A percentile compares a stretch with the other conserved stretches of the same genome.
These are phyloP conservation scores for Pseudoscleropodium purum DNA, from an alignment of 225 moss, liverwort and hornwort genomes.

Conservation along the genomic window DNA sequence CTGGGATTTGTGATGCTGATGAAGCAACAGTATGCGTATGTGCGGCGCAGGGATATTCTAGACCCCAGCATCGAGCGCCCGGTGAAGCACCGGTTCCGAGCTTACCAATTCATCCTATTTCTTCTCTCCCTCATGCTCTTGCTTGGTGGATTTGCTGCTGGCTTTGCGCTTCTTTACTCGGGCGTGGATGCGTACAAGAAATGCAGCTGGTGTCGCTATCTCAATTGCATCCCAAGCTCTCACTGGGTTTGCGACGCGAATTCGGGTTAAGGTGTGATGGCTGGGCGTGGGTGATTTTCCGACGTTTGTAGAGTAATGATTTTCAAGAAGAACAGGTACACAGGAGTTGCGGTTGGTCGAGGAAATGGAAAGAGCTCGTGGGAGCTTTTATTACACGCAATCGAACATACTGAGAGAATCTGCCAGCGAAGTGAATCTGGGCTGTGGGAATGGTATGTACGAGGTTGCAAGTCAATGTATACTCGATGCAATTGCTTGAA, in stretches of 20 bases:
- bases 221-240: slow-evolving; percentile 70
- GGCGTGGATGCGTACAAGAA: slow-evolving; percentile 33
- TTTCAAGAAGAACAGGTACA: not conserved
- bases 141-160: slow-evolving; percentile 30
- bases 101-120: slow-evolving; percentile 44
- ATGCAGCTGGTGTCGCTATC: slow-evolving; percentile 85
- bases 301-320: not conserved
- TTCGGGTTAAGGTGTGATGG: not conserved
- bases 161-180: slow-evolving; percentile 43
- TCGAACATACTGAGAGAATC: not conserved
- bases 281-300: not conserved
- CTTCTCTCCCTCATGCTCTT: slow-evolving; percentile 39
- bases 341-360: not conserved
- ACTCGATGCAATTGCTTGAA: not conserved
- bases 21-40: slow-evolving; percentile 56
- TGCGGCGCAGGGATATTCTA: slow-evolving; percentile 32
- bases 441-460: not conserved
- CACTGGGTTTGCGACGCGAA: slow-evolving; percentile 54
- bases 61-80: slow-evolving; percentile 47
- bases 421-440: not conserved
- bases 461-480: not conserved
- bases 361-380: not conserved
- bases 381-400: not conserved
- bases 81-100: slow-evolving; percentile 37
- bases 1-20: slow-evolving; percentile 68